These are phyloP conservation scores for Cladosporium austrohemisphaericum DNA, from an alignment of 2,329 filamentous ascomycete genomes.

Conservation along the genomic window DNA sequence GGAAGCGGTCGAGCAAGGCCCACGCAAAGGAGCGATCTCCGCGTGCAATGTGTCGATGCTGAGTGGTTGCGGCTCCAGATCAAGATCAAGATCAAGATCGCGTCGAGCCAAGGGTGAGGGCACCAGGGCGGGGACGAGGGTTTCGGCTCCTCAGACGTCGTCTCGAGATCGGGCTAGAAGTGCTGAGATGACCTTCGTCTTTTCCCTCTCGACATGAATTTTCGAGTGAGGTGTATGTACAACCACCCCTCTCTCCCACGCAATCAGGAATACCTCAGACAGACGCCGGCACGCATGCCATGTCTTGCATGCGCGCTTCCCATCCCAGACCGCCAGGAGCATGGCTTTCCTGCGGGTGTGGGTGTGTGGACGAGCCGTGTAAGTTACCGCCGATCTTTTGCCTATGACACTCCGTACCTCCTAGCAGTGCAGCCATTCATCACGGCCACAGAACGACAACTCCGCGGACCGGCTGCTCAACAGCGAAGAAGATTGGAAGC, in stretches of 20 bases:
- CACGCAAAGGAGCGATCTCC: slow-evolving; percentile 1
- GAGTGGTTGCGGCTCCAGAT: background rate
- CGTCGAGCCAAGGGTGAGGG: background rate
- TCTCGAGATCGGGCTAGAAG: background rate
- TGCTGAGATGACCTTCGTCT: background rate
- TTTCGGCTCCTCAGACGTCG: slow-evolving; percentile 7
- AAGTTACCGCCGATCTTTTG: background rate
- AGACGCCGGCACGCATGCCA: background rate
- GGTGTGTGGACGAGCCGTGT: background rate
- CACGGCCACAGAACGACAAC: background rate
- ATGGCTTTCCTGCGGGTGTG: background rate
- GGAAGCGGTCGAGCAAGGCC: too few species aligned
- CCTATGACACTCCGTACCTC: too few species aligned
- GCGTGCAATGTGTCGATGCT: background rate
- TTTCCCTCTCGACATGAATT: too few species aligned
- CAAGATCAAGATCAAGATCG: slow-evolving; percentile 1
- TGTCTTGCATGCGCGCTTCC: background rate
- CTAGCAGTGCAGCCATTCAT: too few species aligned
- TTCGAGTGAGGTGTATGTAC: too few species aligned
- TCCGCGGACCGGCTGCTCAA: background rate
- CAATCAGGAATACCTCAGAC: background rate
- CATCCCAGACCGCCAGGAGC: background rate
- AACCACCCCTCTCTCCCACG: background rate
- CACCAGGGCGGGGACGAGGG: background rate
- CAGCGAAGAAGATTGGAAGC: too few species aligned